Conservation (phyloP, 73 alveolate genomes). For the Paramecium biaurelia region DNA sequence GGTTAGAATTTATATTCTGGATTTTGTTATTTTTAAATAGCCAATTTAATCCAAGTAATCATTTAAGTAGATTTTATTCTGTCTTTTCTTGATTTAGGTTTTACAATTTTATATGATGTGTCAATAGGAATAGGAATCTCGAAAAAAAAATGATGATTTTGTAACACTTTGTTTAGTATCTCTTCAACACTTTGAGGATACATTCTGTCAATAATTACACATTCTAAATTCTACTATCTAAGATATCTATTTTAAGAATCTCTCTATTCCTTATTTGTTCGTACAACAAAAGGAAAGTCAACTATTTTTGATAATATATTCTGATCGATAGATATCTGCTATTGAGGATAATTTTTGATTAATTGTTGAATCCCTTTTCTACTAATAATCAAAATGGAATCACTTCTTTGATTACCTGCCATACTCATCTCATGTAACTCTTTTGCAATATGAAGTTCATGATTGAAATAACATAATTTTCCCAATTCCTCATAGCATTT, state of each 20-base stretch:
- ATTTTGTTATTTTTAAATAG: not conserved
- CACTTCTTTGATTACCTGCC: not conserved
- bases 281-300: not conserved
- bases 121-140: constrained; percentile 19
- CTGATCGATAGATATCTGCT: not conserved
- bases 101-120: not conserved
- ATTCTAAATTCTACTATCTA: not conserved
- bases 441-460: not conserved
- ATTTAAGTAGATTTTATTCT: not conserved
- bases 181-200: not conserved
- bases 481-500: constrained; percentile 31
- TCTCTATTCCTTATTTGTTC: not conserved
- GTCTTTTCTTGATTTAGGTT: not conserved
- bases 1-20: not conserved
- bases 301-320: not conserved
- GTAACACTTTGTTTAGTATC: not conserved
- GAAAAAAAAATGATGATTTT: not conserved
- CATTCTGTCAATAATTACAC: not conserved
- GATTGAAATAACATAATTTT: not conserved
- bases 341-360: not conserved
- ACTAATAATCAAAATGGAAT: not conserved
- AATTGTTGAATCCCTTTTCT: not conserved
- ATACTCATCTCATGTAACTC: constrained; percentile 1
- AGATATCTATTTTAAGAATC: not conserved
- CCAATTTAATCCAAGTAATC: constrained; percentile 21